Percentiles rank a stretch among this genome's conserved stretches.
phyloP scores from a whole-genome alignment of 1,284 basidiomycete genomes.

The Clitocybe nebularis region DNA sequence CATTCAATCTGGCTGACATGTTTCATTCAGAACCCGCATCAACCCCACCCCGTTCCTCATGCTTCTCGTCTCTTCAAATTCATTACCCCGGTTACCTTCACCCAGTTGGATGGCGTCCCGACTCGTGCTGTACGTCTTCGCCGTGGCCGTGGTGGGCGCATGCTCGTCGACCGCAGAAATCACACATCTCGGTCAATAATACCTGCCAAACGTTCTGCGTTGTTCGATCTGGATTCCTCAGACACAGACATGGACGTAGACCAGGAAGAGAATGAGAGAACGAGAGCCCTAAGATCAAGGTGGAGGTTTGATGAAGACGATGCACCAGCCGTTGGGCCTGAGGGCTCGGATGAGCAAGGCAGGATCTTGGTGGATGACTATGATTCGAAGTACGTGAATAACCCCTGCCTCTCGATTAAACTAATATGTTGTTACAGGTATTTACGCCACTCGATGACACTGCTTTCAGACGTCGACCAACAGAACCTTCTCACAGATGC shows the following conservation, averaged over 20 bases:
- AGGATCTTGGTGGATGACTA: constrained; percentile 69
- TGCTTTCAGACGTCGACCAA: constrained; percentile 32
- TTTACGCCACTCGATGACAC: constrained; percentile 52
- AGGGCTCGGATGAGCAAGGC: constrained; percentile 67
- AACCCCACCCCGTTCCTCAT: constrained; percentile 44
- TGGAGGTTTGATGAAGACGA: constrained; percentile 74
- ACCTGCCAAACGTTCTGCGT: constrained; percentile 20
- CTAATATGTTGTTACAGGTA: constrained; percentile 34
- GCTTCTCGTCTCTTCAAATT: constrained; percentile 63
- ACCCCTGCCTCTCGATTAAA: too few relatives aligned
- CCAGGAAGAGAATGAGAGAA: constrained; percentile 39
- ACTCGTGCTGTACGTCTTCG: constrained; percentile 68
- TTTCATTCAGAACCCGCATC: constrained; percentile 53
- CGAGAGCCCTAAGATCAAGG: constrained; percentile 47
- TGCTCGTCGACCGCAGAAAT: constrained; percentile 73
- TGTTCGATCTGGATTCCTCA: constrained; percentile 22
- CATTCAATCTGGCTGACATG: not conserved
- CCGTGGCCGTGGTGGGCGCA: constrained; percentile 76
- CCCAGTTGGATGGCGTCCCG: constrained; percentile 26
- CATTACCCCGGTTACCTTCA: constrained; percentile 36
- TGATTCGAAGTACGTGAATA: constrained; percentile 52
- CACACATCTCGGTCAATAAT: constrained; percentile 23
- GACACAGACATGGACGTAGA: constrained; percentile 30
- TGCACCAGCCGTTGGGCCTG: constrained; percentile 48
- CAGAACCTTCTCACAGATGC: constrained; percentile 30